Evolutionary conservation across 345 rosid genomes (phyloP).

Genomic region (Aurinia saxatilis): DNA sequence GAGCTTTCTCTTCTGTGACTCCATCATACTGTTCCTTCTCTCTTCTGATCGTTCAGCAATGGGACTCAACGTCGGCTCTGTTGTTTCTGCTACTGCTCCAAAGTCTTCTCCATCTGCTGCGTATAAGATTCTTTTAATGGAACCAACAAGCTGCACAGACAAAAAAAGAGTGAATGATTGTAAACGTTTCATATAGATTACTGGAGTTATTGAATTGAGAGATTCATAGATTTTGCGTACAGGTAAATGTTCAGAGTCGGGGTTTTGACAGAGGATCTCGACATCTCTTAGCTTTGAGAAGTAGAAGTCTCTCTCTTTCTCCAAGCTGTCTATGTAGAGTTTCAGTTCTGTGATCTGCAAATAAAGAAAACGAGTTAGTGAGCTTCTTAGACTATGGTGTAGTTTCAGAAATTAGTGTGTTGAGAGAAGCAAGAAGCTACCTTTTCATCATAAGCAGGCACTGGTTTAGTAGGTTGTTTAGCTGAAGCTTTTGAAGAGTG

Average conservation of each 20-base stretch:
- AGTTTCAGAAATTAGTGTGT: neutral
- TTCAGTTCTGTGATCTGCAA: constrained; percentile 88
- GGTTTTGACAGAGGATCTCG: constrained; percentile 78
- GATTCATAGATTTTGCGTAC: constrained; percentile 29
- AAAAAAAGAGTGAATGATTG: neutral
- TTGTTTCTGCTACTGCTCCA: constrained; percentile 38
- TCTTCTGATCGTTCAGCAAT: constrained; percentile 70
- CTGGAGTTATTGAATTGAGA: neutral
- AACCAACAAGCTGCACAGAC: constrained; percentile 59
- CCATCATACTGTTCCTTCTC: constrained; percentile 35
- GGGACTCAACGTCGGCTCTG: constrained; percentile 69
- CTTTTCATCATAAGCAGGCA: constrained; percentile 76
- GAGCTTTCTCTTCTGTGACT: constrained; percentile 69
- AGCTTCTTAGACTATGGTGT: neutral
- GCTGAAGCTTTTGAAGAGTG: constrained; percentile 44
- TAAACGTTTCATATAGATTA: neutral
- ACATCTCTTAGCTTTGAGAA: constrained; percentile 85
- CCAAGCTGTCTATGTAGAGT: constrained; percentile 87
- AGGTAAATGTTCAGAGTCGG: constrained; percentile 52
- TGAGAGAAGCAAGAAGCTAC: constrained; percentile 29
- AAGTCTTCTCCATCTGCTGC: constrained; percentile 69
- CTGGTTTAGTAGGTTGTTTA: constrained; percentile 41
- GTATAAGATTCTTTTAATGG: constrained; percentile 73
- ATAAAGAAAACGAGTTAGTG: neutral
- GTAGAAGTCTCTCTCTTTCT: constrained; percentile 96